A percentile compares a stretch with the other conserved stretches of the same genome.
phyloP scores from a whole-genome alignment of 1,284 basidiomycete species.

The Veloporphyrellus conicus region DNA sequence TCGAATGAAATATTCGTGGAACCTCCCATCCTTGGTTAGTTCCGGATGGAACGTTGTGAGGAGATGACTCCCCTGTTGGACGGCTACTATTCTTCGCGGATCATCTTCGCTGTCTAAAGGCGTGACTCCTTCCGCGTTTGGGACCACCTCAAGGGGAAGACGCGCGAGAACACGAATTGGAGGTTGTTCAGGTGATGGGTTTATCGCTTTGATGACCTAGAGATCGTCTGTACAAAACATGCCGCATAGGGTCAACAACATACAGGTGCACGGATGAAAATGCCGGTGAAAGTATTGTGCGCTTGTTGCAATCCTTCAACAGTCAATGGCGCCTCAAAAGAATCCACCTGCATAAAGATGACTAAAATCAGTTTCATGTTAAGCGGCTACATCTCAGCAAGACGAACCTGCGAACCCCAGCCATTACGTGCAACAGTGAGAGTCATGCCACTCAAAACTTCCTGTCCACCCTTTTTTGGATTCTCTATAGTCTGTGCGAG shows the following conservation, averaged over 20 bases:
- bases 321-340: constrained; percentile 77
- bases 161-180: constrained; percentile 69
- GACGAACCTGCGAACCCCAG: constrained; percentile 71
- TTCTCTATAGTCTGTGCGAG: constrained; percentile 72
- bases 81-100: constrained; percentile 74
- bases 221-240: background rate
- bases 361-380: background rate
- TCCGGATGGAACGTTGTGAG: constrained; percentile 96
- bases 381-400: background rate
- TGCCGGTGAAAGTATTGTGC: constrained; percentile 69
- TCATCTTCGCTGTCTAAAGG: constrained; percentile 37
- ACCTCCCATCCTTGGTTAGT: constrained; percentile 79
- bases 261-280: constrained; percentile 95
- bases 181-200: constrained; percentile 42
- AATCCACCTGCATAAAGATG: constrained; percentile 62
- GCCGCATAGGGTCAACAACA: constrained; percentile 18
- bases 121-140: constrained; percentile 40
- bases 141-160: constrained; percentile 60
- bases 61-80: constrained; percentile 81
- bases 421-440: constrained; percentile 86
- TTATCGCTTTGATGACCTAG: constrained; percentile 60
- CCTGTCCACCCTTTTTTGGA: constrained; percentile 84
- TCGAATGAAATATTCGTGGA: constrained; percentile 83
- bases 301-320: constrained; percentile 65
- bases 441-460: constrained; percentile 79